These are phyloP conservation scores for Phyllosticta citrichinensis DNA, from an alignment of 2,329 filamentous ascomycete species.

Conservation along the genomic window DNA sequence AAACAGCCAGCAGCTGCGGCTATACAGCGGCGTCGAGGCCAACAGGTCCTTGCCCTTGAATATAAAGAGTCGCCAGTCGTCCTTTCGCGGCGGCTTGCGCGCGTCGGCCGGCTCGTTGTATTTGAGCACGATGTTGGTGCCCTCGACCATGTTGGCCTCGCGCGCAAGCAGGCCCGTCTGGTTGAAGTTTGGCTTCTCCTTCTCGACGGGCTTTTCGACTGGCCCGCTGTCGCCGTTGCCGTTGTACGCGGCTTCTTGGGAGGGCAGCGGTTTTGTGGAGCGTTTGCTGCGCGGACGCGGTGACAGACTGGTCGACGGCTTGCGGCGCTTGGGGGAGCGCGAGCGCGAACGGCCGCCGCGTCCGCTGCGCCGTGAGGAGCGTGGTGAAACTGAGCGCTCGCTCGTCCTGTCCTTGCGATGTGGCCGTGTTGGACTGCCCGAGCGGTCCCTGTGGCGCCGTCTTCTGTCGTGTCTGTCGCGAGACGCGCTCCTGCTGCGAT, in stretches of 20 bases:
- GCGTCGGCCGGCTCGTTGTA: slow-evolving; percentile 94
- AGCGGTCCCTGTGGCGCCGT: slow-evolving; percentile 12
- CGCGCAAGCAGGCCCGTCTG: slow-evolving; percentile 75
- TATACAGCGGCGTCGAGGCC: slow-evolving; percentile 67
- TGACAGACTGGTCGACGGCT: slow-evolving; percentile 20
- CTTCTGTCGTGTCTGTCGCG: slow-evolving; percentile 5
- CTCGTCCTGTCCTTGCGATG: slow-evolving; percentile 12
- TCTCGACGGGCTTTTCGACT: slow-evolving; percentile 38
- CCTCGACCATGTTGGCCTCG: slow-evolving; percentile 73
- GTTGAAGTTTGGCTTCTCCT: slow-evolving; percentile 81
- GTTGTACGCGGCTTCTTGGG: slow-evolving; percentile 37
- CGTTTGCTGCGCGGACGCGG: slow-evolving; percentile 35
- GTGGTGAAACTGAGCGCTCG: neutral
- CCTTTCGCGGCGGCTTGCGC: slow-evolving; percentile 68
- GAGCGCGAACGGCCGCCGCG: slow-evolving; percentile 17
- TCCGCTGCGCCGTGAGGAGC: slow-evolving; percentile 12
- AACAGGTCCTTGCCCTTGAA: slow-evolving; percentile 78
- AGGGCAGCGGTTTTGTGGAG: slow-evolving; percentile 34
- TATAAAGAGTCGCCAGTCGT: slow-evolving; percentile 82
- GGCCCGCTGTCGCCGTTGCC: slow-evolving; percentile 15
- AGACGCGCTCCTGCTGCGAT: slow-evolving; percentile 11
- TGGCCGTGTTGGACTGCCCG: slow-evolving; percentile 20
- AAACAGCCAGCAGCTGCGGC: slow-evolving; percentile 81
- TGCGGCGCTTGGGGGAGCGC: slow-evolving; percentile 21
- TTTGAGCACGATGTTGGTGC: slow-evolving; percentile 72